These are phyloP conservation scores for Microdochium trichocladiopsis DNA, from an alignment of 2,329 filamentous ascomycete species.

Conservation along the genomic window DNA sequence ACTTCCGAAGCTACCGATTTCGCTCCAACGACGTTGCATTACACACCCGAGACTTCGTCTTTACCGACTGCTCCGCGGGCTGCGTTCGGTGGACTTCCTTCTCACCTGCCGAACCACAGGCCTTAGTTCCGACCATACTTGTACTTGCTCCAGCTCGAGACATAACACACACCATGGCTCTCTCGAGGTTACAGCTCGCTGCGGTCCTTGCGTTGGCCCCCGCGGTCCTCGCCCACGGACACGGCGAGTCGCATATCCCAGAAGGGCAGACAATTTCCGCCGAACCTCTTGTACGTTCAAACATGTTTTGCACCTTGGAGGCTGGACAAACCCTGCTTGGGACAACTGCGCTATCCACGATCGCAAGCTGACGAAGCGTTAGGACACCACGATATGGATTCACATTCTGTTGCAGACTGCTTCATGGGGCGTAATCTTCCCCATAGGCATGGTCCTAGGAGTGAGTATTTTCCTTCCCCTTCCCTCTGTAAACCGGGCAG, in stretches of 20 bases:
- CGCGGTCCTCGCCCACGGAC: conserved; percentile 33
- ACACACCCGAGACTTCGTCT: background rate
- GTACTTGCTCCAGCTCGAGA: background rate
- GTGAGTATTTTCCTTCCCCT: conserved; percentile 40
- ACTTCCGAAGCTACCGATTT: background rate
- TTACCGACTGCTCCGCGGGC: too few relatives aligned
- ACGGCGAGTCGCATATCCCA: conserved; percentile 49
- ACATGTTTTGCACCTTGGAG: too few relatives aligned
- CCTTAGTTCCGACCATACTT: too few relatives aligned
- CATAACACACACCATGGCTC: background rate
- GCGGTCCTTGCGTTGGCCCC: background rate
- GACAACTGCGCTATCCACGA: too few relatives aligned
- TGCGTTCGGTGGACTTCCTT: too few relatives aligned
- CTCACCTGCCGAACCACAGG: too few relatives aligned
- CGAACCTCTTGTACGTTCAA: conserved; percentile 61
- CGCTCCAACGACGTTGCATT: background rate
- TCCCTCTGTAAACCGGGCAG: background rate
- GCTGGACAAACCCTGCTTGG: too few relatives aligned
- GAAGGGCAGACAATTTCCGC: conserved; percentile 63
- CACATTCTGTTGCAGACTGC: conserved; percentile 87
- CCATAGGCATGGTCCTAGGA: conserved; percentile 89
- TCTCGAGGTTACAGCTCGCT: background rate
- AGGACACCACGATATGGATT: conserved; percentile 83
- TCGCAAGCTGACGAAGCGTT: conserved; percentile 23
- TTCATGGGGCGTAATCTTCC: conserved; percentile 88